These are phyloP conservation scores for Tuctoria greenei DNA, from an alignment of 176 grass and related monocot genomes.

Conservation along the genomic window DNA sequence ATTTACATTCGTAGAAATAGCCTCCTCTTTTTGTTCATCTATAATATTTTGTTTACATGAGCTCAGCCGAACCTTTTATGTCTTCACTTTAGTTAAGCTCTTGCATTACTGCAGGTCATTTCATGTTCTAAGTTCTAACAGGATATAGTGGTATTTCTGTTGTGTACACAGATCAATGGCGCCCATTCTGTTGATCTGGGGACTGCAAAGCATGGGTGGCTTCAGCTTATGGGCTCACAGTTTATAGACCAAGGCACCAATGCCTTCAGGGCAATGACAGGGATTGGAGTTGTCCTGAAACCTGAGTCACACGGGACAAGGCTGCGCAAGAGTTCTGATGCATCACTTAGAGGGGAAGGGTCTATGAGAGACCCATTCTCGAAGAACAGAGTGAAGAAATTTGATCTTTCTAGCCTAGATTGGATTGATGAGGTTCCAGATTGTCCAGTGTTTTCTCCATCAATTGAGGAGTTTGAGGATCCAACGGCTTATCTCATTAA, in stretches of 20 bases:
- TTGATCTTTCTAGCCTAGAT: slow-evolving; percentile 79
- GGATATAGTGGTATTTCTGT: slow-evolving; percentile 8
- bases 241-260: slow-evolving; percentile 18
- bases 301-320: slow-evolving; percentile 58
- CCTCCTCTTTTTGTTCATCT: slow-evolving; percentile 20
- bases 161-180: slow-evolving; percentile 56
- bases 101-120: slow-evolving; percentile 23
- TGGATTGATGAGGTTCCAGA: slow-evolving; percentile 94
- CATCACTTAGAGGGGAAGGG: slow-evolving; percentile 39
- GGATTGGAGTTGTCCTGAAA: slow-evolving; percentile 60
- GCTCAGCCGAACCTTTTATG: slow-evolving; percentile 33
- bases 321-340: slow-evolving; percentile 42
- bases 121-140: neutral
- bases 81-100: slow-evolving; percentile 44
- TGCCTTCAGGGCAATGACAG: slow-evolving; percentile 56
- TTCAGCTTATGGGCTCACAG: slow-evolving; percentile 31
- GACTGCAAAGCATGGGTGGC: slow-evolving; percentile 43
- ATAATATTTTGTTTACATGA: slow-evolving; percentile 48
- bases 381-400: slow-evolving; percentile 76
- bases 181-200: slow-evolving; percentile 41
- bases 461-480: slow-evolving; percentile 85
- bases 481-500: slow-evolving; percentile 81
- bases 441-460: slow-evolving; percentile 85
- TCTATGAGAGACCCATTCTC: slow-evolving; percentile 55
- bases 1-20: slow-evolving; percentile 23